phyloP scores from a whole-genome alignment of 257 asterid species.

The Solanum tacnaense region DNA sequence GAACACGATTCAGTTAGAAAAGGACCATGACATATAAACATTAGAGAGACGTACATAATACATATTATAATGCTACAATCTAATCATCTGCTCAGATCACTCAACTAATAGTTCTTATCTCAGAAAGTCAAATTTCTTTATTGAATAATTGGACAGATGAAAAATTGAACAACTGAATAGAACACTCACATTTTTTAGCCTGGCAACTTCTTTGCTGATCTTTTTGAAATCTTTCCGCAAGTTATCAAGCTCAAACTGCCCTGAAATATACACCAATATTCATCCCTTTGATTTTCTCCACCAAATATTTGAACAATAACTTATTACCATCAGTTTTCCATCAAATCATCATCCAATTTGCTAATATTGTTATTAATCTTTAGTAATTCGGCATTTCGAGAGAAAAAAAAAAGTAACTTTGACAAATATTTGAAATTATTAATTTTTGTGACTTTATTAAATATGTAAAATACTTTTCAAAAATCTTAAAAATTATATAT shows the following conservation, averaged over 20 bases:
- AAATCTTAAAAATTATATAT: too few species aligned
- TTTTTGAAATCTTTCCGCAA: conserved; percentile 61
- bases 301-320: not conserved
- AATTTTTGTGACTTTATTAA: too few species aligned
- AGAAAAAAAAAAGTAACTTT: too few species aligned
- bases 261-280: conserved; percentile 24
- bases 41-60: not conserved
- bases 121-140: too few species aligned
- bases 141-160: not conserved
- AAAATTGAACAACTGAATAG: not conserved
- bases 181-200: conserved; percentile 63
- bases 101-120: too few species aligned
- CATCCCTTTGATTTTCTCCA: not conserved
- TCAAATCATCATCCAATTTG: not conserved
- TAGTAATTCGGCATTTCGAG: too few species aligned
- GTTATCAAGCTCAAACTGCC: conserved; percentile 70
- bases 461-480: too few species aligned
- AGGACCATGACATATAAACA: not conserved
- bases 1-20: not conserved
- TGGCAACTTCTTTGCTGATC: conserved; percentile 63
- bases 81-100: too few species aligned
- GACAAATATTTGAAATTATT: too few species aligned
- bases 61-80: not conserved
- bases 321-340: not conserved
- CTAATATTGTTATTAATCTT: not conserved